These are phyloP conservation scores for peach (Prunus persica) DNA, from an alignment of 306 rosid species.

Conservation along the genomic window Prunus_persica_NCBIv2 NC_034014.1:187501-188000, in stretches of 20 bases:
- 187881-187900: neutral
- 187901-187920: neutral
- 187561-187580: slow-evolving; percentile 34
- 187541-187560: neutral
- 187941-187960: neutral
- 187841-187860: neutral
- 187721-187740: neutral
- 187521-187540: slow-evolving; percentile 30
- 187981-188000: neutral
- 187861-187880: neutral
- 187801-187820: neutral
- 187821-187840: neutral
- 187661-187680: slow-evolving; percentile 22
- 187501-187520: slow-evolving; percentile 90
- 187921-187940: neutral
- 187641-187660: slow-evolving; percentile 56
- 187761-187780: neutral
- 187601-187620: slow-evolving; percentile 15
- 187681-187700: neutral
- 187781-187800: neutral
- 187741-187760: neutral
- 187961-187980: neutral
- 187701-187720: neutral
- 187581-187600: slow-evolving; percentile 13
- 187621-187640: slow-evolving; percentile 43